These are phyloP conservation scores for Mycena pura DNA, from an alignment of 768 basidiomycete genomes.

Conservation along the genomic window DNA sequence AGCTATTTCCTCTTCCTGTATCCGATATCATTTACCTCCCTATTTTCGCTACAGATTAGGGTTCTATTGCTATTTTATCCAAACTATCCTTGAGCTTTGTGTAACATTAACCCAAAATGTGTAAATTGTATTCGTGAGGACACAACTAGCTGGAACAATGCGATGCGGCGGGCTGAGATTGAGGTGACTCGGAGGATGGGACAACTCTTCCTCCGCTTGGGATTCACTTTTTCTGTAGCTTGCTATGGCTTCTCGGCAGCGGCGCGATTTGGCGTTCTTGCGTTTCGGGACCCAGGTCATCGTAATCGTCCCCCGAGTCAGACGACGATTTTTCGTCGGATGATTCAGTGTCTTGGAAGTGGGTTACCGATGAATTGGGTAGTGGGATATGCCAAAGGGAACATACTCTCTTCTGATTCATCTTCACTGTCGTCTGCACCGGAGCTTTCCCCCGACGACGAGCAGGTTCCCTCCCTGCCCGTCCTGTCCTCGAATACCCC, in stretches of 20 bases:
- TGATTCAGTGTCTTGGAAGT: background rate
- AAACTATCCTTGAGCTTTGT: no score
- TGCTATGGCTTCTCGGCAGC: constrained; percentile 16
- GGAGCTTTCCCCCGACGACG: constrained; percentile 1
- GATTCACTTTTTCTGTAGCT: no score
- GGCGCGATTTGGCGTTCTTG: constrained; percentile 7
- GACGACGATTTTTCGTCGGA: constrained; percentile 7
- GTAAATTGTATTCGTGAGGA: no score
- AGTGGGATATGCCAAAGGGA: background rate
- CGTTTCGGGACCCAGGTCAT: background rate
- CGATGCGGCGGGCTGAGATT: no score
- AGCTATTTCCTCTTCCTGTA: no score
- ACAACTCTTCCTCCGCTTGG: no score
- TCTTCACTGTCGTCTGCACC: background rate
- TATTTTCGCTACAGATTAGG: no score
- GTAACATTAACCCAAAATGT: no score
- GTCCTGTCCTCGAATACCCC: constrained; percentile 45
- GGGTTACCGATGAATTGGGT: background rate
- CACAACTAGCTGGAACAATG: no score
- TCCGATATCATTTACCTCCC: no score
- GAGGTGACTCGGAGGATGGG: no score
- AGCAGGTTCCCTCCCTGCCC: constrained; percentile 1
- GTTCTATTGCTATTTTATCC: no score
- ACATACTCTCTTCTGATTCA: background rate
- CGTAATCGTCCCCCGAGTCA: background rate